Evolutionary conservation across 768 basidiomycete genomes (phyloP).

Genomic region (Pleurotus djamor): DNA sequence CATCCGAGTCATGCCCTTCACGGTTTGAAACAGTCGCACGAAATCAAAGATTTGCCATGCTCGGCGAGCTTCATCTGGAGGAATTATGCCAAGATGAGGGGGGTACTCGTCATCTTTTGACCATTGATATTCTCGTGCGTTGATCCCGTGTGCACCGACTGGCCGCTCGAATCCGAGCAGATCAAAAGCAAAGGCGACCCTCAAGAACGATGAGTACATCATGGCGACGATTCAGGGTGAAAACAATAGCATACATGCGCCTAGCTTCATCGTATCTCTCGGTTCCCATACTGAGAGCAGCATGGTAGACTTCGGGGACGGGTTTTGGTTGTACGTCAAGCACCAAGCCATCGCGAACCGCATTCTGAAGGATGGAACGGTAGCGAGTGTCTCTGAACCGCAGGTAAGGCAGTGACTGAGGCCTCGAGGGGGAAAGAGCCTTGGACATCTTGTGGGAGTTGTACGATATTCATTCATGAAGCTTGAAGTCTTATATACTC

Average conservation of each 20-base stretch:
- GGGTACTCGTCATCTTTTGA: constrained; percentile 14
- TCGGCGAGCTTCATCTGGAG: constrained; percentile 1
- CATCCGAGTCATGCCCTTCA: no score
- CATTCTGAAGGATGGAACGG: no score
- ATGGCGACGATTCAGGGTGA: no score
- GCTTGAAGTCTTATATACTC: no score
- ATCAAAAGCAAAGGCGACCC: neutral
- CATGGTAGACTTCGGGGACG: neutral
- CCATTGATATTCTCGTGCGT: constrained; percentile 11
- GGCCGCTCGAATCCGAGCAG: constrained; percentile 2
- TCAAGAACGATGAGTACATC: neutral
- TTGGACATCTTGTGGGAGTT: no score
- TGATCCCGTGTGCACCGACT: neutral
- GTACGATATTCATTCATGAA: no score
- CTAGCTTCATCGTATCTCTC: neutral
- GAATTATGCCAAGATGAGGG: constrained; percentile 16
- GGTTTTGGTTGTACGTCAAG: no score
- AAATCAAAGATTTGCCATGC: constrained; percentile 14
- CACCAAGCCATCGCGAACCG: no score
- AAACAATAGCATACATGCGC: no score
- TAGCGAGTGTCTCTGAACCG: no score
- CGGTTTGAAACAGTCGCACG: constrained; percentile 8
- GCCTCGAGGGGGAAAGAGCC: no score
- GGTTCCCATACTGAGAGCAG: neutral
- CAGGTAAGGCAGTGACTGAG: no score